Base-by-base conservation (phyloP, 2,329 filamentous ascomycete species). In the Didymella pinodella region DNA sequence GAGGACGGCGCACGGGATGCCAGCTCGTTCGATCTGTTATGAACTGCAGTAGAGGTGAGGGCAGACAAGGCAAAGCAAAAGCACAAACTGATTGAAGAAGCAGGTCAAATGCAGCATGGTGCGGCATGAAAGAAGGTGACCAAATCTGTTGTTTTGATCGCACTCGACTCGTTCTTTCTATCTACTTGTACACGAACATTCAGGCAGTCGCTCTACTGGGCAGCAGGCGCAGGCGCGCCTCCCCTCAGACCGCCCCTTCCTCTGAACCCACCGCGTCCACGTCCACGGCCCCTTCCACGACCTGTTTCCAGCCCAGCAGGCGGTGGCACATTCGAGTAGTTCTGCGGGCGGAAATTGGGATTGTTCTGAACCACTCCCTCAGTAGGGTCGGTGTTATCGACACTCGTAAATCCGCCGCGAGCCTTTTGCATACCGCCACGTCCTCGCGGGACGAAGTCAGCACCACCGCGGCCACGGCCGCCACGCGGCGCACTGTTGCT, bases 291-390 rank as follows among this genome's bases (percentile, higher is more conserved):
- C 36, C 69, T 64, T 18, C 61, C 56, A 34, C 64, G 68, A 7
- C 56, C 50, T 4, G 26, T 28, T 47, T 77, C 73, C 38, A 78
- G 54, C 20, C 62, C 75, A 18, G 74, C 65, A 6, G 77, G 77
- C 7, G 77, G 77, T 10, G 77, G 73, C 2, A 77, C 75, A 45
- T 66, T 74, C 16, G 66, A 73, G 64, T 79, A 79, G 58, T 69
- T 73, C 50, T 84, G 82, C 4, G 85, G 83, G 28, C 80, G 78
- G 76, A 88, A 88, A 49, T 81, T 79, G 1, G 83, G 83, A 68
- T 86, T 87, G 67, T 84, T 81, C 54, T 79, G 73, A 16, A 86
- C 69, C 2, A 88, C 77, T n/a, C 84, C 85, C 28, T 82, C 81
- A 7, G 78, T 75, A 4, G 83, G 81, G 65, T 86, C 82, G 48